Base-by-base conservation (phyloP, 768 basidiomycete species). In the Boletus huronensis region DNA sequence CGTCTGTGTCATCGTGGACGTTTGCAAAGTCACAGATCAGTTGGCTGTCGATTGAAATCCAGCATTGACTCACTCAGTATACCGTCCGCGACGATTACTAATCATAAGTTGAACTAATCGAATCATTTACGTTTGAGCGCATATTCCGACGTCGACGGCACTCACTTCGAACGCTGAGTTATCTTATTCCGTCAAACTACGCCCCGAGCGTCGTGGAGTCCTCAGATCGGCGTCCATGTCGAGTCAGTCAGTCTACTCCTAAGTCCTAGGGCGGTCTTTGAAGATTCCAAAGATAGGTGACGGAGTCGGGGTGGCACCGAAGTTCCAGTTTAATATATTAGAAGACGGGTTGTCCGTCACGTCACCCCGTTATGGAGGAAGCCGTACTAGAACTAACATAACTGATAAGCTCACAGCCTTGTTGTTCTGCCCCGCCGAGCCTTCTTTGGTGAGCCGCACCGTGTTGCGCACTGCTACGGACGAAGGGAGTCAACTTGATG, bases 1-100 rank as follows among this genome's bases (percentile, higher is more conserved):
- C 60, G 76, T 82, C 65, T 79, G 81, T 5, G 76, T 59, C 83
- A 85, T 83, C 19, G 48, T 50, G 48, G 21, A 50, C 25, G 40
- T 19, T 49, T 43, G 41, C 23, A 3, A 46, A 41, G 28, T 25
- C 38, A 21, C 32, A 26, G 26, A 34, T 28, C 25, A 17, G 17
- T 29, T 34, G n/a, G 17, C 6, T 35, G 25, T 55, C 50, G 48
- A 38, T 39, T 48, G 35, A 48, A 36, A 46, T 35, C 38, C 11
- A 42, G 23, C n/a, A 28, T 23, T 60, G 58, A 61, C 39, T 61
- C 54, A 32, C 42, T 21, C 17, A 32, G 32, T 19, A 45, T 26
- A 9, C 16, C 11, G 19, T n/a, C 32, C 16, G 26, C 21, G 21
- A 25, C 23, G 61, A 59, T 63, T 28, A 63, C 54, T 59, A 63